phyloP scores from a whole-genome alignment of 2,329 filamentous ascomycete genomes.

The Cladosporium halotolerans region DNA sequence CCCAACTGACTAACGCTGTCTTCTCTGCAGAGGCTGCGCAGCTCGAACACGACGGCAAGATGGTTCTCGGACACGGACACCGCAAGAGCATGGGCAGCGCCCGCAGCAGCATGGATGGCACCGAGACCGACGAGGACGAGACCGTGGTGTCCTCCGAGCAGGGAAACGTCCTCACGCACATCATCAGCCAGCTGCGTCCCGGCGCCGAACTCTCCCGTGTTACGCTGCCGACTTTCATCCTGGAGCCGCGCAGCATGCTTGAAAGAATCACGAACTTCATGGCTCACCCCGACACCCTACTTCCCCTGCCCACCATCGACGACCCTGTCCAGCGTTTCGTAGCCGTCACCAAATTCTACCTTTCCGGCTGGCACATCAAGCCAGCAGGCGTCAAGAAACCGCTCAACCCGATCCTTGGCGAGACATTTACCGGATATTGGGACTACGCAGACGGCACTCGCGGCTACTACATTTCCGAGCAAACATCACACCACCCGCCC shows the following conservation, averaged over 20 bases:
- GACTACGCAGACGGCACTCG: slow-evolving; percentile 70
- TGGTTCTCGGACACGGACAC: slow-evolving; percentile 44
- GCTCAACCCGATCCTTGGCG: slow-evolving; percentile 90
- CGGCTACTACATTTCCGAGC: slow-evolving; percentile 94
- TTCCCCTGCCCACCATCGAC: slow-evolving; percentile 79
- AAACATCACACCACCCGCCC: slow-evolving; percentile 95
- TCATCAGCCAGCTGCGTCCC: slow-evolving; percentile 93
- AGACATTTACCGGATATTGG: slow-evolving; percentile 94
- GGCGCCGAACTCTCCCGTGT: slow-evolving; percentile 93
- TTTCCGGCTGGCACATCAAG: slow-evolving; percentile 98
- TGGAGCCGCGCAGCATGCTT: slow-evolving; percentile 95
- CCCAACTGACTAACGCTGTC: not conserved
- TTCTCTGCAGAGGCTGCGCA: not conserved
- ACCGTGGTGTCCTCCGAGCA: slow-evolving; percentile 83
- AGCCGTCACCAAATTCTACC: slow-evolving; percentile 93
- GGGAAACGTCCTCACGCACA: slow-evolving; percentile 93
- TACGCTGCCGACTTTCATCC: slow-evolving; percentile 92
- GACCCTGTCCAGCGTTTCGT: slow-evolving; percentile 87
- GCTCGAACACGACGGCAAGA: slow-evolving; percentile 21
- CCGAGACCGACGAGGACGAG: slow-evolving; percentile 48
- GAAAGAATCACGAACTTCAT: slow-evolving; percentile 99
- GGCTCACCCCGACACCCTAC: slow-evolving; percentile 93
- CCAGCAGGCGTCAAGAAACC: slow-evolving; percentile 98
- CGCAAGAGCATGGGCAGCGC: slow-evolving; percentile 39
- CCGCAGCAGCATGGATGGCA: slow-evolving; percentile 39